phyloP scores from a whole-genome alignment of 768 basidiomycete species.

The Suillus brevipes region DNA sequence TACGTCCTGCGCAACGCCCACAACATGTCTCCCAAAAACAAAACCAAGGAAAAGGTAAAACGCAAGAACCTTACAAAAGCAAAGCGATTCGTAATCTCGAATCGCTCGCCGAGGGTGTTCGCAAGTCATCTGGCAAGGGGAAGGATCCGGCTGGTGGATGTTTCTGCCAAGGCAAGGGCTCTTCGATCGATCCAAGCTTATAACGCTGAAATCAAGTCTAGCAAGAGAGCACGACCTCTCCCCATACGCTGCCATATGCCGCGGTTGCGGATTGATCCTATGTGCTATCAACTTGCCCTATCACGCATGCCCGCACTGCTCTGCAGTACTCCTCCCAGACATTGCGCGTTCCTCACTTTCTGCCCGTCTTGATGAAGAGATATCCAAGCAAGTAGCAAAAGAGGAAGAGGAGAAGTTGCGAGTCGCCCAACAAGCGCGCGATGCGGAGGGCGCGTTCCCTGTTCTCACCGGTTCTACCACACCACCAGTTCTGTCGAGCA shows the following conservation, averaged over 20 bases:
- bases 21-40: conserved; percentile 20
- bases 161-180: conserved; percentile 60
- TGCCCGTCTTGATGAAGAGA: conserved; percentile 42
- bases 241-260: conserved; percentile 53
- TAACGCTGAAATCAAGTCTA: conserved; percentile 23
- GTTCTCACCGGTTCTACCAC: conserved; percentile 33
- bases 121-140: conserved; percentile 31
- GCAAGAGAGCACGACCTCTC: conserved; percentile 63
- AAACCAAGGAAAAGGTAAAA: conserved; percentile 40
- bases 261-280: conserved; percentile 59
- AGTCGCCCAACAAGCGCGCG: conserved; percentile 47
- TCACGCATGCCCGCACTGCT: conserved; percentile 57
- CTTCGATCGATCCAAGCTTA: not conserved
- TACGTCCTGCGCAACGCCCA: conserved; percentile 26
- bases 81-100: conserved; percentile 50
- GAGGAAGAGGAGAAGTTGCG: conserved; percentile 53
- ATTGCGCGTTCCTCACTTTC: conserved; percentile 39
- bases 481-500: conserved; percentile 15
- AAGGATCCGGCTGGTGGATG: conserved; percentile 66
- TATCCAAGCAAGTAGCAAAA: conserved; percentile 42
- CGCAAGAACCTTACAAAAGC: conserved; percentile 43
- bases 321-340: conserved; percentile 37
- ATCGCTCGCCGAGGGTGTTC: conserved; percentile 42
- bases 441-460: conserved; percentile 63
- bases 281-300: conserved; percentile 58